Evolutionary conservation across 129 eudicot species (phyloP), one percentile per base, ranked within the genome.

Genomic region (Centaurea solstitialis): DNA sequence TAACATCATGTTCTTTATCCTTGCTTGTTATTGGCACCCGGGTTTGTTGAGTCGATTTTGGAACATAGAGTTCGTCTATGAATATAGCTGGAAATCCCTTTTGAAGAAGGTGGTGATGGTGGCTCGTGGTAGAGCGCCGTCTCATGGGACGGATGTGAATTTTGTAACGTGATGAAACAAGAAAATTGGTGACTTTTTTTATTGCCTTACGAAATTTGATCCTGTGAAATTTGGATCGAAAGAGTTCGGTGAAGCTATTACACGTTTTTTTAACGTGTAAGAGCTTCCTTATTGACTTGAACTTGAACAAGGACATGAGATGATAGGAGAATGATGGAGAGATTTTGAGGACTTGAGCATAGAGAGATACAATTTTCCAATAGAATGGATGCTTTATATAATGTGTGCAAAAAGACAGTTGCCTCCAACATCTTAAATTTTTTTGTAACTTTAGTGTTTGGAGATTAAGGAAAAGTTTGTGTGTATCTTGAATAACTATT

Each of bases 241-340:
- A 5, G 17, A 53, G 75, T 41, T 35, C 79, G 24, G 77, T 80
- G 78, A 91, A 82, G 90, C 86, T 91, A 64, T 79, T 86, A 89
- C 95, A 91, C 73, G 88, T 77, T 23, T 78, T 86, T 10, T 50
- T 80, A 71, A 86, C 89, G 66, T 86, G 87, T 64, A 68, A 38
- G 84, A 91, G 87, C 95, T 86, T 88, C 74, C 83, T 88, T 26
- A 74, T 18, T 0, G 78, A 79, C 28, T 80, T 81, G 80, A 79
- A 81, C 33, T 81, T 82, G 79, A 82, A 79, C 86, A 82, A 88
- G 39, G 82, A 85, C 88, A 73, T 79, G 73, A 57, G 73, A 67
- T 4, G 71, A 13, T 18, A 24, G 43, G 35, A 0, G 80, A 72
- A 64, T 61, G 53, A 75, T 64, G 77, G 13, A 59, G 1, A 50